Conservation (phyloP, 2,329 filamentous ascomycete genomes). For the Dendrostoma leiphaemia region DNA sequence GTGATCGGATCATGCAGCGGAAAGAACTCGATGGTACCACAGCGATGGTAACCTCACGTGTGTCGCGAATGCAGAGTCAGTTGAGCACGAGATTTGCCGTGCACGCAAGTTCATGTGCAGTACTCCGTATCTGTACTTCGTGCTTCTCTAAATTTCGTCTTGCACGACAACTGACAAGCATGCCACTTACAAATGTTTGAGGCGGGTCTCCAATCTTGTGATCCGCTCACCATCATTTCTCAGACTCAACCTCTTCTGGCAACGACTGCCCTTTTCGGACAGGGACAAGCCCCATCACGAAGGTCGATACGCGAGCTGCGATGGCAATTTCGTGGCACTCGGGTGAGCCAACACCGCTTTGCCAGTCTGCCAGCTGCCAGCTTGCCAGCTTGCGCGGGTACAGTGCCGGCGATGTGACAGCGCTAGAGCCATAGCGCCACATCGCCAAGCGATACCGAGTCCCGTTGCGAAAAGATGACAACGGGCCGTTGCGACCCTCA, state of each 20-base stretch:
- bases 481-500: not conserved
- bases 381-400: too few relatives aligned
- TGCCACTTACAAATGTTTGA: not conserved
- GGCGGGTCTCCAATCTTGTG: not conserved
- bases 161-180: not conserved
- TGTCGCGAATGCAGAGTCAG: not conserved
- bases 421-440: too few relatives aligned
- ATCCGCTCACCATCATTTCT: constrained; percentile 1
- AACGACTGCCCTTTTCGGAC: not conserved
- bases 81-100: not conserved
- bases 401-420: not conserved
- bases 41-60: not conserved
- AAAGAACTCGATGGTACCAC: not conserved
- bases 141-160: not conserved
- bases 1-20: not conserved
- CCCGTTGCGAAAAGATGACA: not conserved
- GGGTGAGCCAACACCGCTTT: not conserved
- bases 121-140: too few relatives aligned
- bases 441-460: not conserved
- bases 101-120: not conserved
- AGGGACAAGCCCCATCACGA: not conserved
- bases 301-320: not conserved
- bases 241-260: not conserved
- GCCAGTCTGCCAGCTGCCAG: not conserved
- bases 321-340: constrained; percentile 2